phyloP scores from a whole-genome alignment of 331 rosid species.

The Malus hybrid region DNA sequence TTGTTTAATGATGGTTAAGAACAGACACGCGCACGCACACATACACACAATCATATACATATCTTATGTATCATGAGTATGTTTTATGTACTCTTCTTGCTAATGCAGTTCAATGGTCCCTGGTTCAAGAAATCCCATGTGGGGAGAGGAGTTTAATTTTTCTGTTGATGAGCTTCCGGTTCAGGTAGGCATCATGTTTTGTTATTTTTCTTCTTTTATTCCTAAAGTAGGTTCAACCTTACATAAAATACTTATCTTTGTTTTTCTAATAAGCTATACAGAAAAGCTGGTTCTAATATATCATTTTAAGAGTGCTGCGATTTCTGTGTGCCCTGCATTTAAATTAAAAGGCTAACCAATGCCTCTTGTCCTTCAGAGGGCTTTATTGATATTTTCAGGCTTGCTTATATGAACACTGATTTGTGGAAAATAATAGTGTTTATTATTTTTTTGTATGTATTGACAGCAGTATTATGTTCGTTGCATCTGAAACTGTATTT shows the following conservation, averaged over 20 bases:
- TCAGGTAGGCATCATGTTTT: constrained; percentile 42
- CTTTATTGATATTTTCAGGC: not conserved
- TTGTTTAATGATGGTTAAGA: not conserved
- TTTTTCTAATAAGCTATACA: not conserved
- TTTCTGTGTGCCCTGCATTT: not conserved
- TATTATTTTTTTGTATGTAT: not conserved
- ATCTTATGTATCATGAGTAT: not conserved
- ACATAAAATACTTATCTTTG: not conserved
- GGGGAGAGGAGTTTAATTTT: constrained; percentile 99
- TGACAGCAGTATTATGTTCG: not conserved
- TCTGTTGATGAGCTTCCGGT: constrained; percentile 94
- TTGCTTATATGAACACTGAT: not conserved
- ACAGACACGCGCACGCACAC: not conserved
- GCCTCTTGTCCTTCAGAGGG: not conserved
- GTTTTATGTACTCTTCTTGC: constrained; percentile 19
- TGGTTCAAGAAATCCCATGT: constrained; percentile 99
- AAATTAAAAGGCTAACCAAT: not conserved
- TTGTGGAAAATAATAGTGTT: not conserved
- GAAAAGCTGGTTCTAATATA: not conserved
- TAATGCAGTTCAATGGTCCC: constrained; percentile 95
- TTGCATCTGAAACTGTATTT: not conserved
- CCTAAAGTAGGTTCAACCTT: not conserved
- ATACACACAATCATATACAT: not conserved
- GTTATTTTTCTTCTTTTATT: not conserved
- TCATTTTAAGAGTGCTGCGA: not conserved